These are phyloP conservation scores for Pythium brachiatum DNA, from an alignment of 352 stramenopile genomes.

Conservation along the genomic window DNA sequence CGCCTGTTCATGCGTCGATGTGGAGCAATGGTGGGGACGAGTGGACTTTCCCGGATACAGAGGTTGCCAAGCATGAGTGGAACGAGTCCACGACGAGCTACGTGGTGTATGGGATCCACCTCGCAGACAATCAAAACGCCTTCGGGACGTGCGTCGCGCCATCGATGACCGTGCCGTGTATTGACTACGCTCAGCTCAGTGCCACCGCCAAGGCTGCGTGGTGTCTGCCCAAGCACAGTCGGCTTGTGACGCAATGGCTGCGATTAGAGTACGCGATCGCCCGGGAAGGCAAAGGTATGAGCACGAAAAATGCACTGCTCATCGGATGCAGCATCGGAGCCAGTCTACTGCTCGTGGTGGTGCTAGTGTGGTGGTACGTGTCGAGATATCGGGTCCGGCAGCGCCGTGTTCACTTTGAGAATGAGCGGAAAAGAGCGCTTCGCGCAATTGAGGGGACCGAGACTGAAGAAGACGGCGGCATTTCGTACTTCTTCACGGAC, in stretches of 20 bases:
- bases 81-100: slow-evolving; percentile 16
- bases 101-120: slow-evolving; percentile 41
- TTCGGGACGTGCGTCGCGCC: slow-evolving; percentile 42
- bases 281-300: neutral
- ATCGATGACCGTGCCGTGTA: slow-evolving; percentile 46
- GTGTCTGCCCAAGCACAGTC: slow-evolving; percentile 31
- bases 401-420: neutral
- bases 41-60: slow-evolving; percentile 31
- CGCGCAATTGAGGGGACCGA: neutral
- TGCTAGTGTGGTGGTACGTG: slow-evolving; percentile 14
- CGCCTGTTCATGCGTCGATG: slow-evolving; percentile 40
- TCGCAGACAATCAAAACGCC: slow-evolving; percentile 33
- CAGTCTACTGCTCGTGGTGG: neutral
- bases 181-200: slow-evolving; percentile 24
- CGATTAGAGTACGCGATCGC: slow-evolving; percentile 23
- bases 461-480: slow-evolving; percentile 12
- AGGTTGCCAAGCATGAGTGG: slow-evolving; percentile 37
- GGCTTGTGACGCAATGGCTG: slow-evolving; percentile 41
- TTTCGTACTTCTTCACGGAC: slow-evolving; percentile 26
- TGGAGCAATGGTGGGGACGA: slow-evolving; percentile 44
- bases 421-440: neutral
- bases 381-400: neutral
- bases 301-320: neutral
- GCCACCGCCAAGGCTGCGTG: slow-evolving; percentile 13
- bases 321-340: slow-evolving; percentile 13